phyloP scores from a whole-genome alignment of 257 asterid species.

The Solanum tarijense region DNA sequence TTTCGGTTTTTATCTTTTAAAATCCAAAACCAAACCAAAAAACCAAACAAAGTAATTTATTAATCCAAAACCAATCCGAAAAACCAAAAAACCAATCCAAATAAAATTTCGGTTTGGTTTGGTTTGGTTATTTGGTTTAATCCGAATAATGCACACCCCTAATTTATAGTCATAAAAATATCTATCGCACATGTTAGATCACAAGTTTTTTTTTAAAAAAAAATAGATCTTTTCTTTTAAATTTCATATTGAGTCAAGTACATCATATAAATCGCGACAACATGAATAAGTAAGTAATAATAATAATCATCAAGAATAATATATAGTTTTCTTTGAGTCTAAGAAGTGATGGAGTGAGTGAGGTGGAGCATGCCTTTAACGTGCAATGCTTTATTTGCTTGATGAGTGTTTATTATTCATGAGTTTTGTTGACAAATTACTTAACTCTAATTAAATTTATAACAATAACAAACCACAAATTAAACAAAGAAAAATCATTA shows the following conservation, averaged over 20 bases:
- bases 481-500: neutral
- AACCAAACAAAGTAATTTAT: no score
- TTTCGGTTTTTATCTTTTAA: no score
- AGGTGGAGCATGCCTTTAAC: slow-evolving; percentile 26
- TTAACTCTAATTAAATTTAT: neutral
- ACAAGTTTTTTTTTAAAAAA: neutral
- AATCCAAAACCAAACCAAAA: no score
- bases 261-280: neutral
- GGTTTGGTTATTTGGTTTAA: no score
- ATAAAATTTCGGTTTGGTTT: no score
- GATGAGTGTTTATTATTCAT: slow-evolving; percentile 21
- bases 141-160: no score
- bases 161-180: neutral
- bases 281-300: neutral
- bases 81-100: no score
- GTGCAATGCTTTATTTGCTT: slow-evolving; percentile 41
- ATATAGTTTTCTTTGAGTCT: slow-evolving; percentile 3
- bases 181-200: neutral
- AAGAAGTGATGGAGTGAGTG: slow-evolving; percentile 19
- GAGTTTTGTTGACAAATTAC: slow-evolving; percentile 32
- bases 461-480: neutral
- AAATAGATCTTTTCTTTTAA: neutral
- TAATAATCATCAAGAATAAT: neutral
- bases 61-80: no score
- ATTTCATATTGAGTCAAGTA: neutral